phyloP scores from a whole-genome alignment of 371 early-diverging fungal species.

The Mycotypha africana region DNA sequence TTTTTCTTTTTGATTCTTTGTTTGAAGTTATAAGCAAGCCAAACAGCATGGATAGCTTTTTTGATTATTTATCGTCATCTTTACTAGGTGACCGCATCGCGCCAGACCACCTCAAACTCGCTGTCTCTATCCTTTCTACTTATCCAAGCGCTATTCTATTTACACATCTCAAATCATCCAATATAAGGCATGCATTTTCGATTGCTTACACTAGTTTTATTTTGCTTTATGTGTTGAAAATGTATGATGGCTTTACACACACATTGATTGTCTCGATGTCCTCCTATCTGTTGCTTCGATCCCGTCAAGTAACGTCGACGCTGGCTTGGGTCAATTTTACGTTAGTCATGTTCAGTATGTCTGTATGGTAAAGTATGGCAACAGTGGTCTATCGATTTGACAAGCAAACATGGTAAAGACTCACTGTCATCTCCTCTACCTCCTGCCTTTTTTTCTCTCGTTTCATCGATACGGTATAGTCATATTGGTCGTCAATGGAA shows the following conservation, averaged over 20 bases:
- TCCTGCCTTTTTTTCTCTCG: background rate
- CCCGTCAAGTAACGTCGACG: slow-evolving; percentile 22
- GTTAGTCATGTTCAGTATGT: slow-evolving; percentile 73
- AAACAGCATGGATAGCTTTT: slow-evolving; percentile 21
- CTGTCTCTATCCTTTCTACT: slow-evolving; percentile 45
- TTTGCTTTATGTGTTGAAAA: slow-evolving; percentile 54
- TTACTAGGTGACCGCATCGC: slow-evolving; percentile 22
- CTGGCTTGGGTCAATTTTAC: slow-evolving; percentile 67
- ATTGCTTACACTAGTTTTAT: slow-evolving; percentile 56
- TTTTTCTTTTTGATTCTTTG: no score
- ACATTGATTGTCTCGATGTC: slow-evolving; percentile 50
- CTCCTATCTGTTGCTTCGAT: slow-evolving; percentile 51
- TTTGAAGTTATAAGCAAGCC: no score
- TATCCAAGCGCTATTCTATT: slow-evolving; percentile 55
- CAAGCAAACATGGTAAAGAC: background rate
- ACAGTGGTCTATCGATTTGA: background rate
- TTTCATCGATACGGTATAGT: slow-evolving; percentile 21
- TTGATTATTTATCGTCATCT: slow-evolving; percentile 10
- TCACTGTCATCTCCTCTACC: background rate
- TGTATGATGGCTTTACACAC: slow-evolving; percentile 59
- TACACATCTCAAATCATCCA: slow-evolving; percentile 36
- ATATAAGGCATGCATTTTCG: slow-evolving; percentile 69
- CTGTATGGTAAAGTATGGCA: slow-evolving; percentile 66
- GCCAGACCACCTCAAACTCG: slow-evolving; percentile 52
- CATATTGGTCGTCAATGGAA: slow-evolving; percentile 57